A percentile compares a stretch with the other conserved stretches of the same genome.
These are phyloP conservation scores for Zasmidium cellare DNA, from an alignment of 2,329 filamentous ascomycete species.

Conservation along the genomic window DNA sequence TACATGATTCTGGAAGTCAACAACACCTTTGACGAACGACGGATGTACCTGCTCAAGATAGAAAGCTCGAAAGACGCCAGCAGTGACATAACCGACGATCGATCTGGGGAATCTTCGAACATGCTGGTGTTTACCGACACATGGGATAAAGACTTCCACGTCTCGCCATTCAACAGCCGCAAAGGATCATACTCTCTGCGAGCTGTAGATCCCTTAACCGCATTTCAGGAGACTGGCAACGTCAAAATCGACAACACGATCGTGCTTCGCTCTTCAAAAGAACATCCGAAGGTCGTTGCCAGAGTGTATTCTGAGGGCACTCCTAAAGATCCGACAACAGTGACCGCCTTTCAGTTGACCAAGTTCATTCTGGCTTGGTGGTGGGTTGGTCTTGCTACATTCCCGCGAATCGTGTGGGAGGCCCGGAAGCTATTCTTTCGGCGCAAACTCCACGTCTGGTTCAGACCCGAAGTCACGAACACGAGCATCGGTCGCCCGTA, in stretches of 20 bases:
- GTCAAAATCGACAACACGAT: constrained; percentile 59
- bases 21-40: constrained; percentile 72
- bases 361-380: constrained; percentile 53
- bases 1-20: constrained; percentile 73
- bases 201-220: constrained; percentile 46
- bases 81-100: constrained; percentile 4
- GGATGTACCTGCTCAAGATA: constrained; percentile 63
- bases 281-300: constrained; percentile 61
- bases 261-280: constrained; percentile 60
- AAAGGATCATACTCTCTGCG: constrained; percentile 50
- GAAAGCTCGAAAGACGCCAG: constrained; percentile 18
- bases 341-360: constrained; percentile 39
- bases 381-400: constrained; percentile 67
- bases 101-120: constrained; percentile 8
- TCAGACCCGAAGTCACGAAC: constrained; percentile 61
- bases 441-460: constrained; percentile 63
- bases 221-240: constrained; percentile 26
- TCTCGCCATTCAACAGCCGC: constrained; percentile 69
- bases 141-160: constrained; percentile 73
- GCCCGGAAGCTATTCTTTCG: constrained; percentile 59
- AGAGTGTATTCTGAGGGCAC: constrained; percentile 56
- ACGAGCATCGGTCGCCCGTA: constrained; percentile 58
- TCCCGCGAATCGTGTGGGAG: constrained; percentile 65
- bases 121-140: constrained; percentile 46
- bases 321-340: constrained; percentile 51